These are phyloP conservation scores for Arthrinium puccinioides DNA, from an alignment of 2,329 filamentous ascomycete species.

Conservation along the genomic window DNA sequence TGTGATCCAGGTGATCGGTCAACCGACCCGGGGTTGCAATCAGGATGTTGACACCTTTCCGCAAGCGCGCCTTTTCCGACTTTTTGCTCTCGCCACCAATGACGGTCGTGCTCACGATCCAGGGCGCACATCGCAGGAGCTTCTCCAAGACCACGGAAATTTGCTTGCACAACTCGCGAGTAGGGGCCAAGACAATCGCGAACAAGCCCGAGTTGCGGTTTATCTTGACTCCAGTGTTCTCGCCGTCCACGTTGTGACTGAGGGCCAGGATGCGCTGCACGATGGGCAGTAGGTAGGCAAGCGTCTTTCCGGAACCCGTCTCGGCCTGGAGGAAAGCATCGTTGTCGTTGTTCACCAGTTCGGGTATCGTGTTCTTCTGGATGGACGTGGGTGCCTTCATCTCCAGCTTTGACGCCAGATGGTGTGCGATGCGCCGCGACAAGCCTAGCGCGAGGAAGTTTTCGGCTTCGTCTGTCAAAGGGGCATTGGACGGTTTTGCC, in stretches of 20 bases:
- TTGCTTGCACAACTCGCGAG: slow-evolving; percentile 89
- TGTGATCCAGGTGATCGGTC: slow-evolving; percentile 88
- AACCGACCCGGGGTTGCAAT: slow-evolving; percentile 90
- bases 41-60: slow-evolving; percentile 92
- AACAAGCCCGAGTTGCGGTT: slow-evolving; percentile 85
- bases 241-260: slow-evolving; percentile 46
- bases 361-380: slow-evolving; percentile 80
- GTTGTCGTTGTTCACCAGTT: slow-evolving; percentile 70
- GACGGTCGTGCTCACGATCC: slow-evolving; percentile 86
- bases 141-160: slow-evolving; percentile 82
- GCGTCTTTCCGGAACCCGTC: slow-evolving; percentile 93
- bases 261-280: slow-evolving; percentile 81
- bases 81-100: slow-evolving; percentile 64
- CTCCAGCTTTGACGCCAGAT: slow-evolving; percentile 77
- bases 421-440: slow-evolving; percentile 70
- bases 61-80: slow-evolving; percentile 83
- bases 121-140: slow-evolving; percentile 80
- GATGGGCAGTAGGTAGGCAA: slow-evolving; percentile 91
- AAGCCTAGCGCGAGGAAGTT: slow-evolving; percentile 84
- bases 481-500: slow-evolving; percentile 80
- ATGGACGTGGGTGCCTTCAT: slow-evolving; percentile 91
- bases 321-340: slow-evolving; percentile 97
- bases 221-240: slow-evolving; percentile 44
- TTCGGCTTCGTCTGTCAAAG: slow-evolving; percentile 72
- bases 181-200: slow-evolving; percentile 88